These are phyloP conservation scores for Petasospora rhodanensis DNA, from an alignment of 1,139 yeast species.

Conservation along the genomic window DNA sequence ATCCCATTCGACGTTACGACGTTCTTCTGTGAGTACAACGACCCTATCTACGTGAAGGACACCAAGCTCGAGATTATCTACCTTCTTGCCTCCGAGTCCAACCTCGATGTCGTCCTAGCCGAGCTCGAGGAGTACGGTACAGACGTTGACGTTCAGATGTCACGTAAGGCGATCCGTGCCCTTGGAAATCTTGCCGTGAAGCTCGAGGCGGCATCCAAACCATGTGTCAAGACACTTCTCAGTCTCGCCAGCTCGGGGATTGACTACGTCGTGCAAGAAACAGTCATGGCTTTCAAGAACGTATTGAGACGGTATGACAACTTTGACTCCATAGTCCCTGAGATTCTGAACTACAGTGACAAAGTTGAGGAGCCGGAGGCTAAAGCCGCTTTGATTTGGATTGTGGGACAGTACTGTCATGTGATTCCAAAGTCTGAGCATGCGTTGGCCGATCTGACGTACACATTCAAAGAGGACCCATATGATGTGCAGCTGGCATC, in stretches of 20 bases:
- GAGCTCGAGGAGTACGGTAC: slow-evolving; percentile 86
- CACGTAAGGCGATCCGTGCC: slow-evolving; percentile 82
- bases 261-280: slow-evolving; percentile 76
- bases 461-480: slow-evolving; percentile 54
- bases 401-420: slow-evolving; percentile 67
- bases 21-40: slow-evolving; percentile 80
- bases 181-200: slow-evolving; percentile 87
- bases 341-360: slow-evolving; percentile 34
- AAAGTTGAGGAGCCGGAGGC: slow-evolving; percentile 73
- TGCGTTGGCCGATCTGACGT: slow-evolving; percentile 43
- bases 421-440: slow-evolving; percentile 43
- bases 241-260: slow-evolving; percentile 63
- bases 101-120: slow-evolving; percentile 56
- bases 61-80: slow-evolving; percentile 86
- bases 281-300: slow-evolving; percentile 70
- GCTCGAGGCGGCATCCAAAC: slow-evolving; percentile 52
- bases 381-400: slow-evolving; percentile 78
- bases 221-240: slow-evolving; percentile 60
- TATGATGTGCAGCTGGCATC: slow-evolving; percentile 70
- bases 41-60: slow-evolving; percentile 84
- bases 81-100: slow-evolving; percentile 63
- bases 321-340: slow-evolving; percentile 31
- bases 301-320: slow-evolving; percentile 74
- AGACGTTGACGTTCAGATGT: slow-evolving; percentile 81
- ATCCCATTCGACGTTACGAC: slow-evolving; percentile 63